Evolutionary conservation across 352 stramenopile genomes (phyloP).

Genomic region (Pythium monospermum): DNA sequence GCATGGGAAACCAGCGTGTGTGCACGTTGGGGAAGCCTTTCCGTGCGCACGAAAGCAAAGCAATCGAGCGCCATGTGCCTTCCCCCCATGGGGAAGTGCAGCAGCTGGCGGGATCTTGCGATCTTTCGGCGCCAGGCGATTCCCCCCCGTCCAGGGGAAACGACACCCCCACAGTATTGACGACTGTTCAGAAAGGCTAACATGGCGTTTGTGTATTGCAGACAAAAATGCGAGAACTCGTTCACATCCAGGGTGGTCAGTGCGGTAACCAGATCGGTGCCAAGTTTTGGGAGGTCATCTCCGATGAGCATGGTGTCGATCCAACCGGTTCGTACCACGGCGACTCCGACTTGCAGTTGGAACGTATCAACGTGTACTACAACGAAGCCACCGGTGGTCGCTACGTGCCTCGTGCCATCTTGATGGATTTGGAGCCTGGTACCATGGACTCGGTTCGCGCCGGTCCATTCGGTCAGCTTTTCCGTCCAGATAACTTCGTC

Average conservation of each 20-base stretch:
- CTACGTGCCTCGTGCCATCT: constrained; percentile 97
- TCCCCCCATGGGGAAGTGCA: no score
- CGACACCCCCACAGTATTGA: no score
- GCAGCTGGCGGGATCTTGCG: constrained; percentile 20
- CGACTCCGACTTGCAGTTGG: constrained; percentile 95
- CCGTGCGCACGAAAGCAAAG: no score
- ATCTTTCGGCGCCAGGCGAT: constrained; percentile 11
- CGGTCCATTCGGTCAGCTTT: constrained; percentile 95
- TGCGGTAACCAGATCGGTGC: constrained; percentile 98
- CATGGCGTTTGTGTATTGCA: constrained; percentile 22
- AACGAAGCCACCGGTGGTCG: constrained; percentile 96
- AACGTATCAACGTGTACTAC: constrained; percentile 99
- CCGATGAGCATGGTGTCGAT: constrained; percentile 94
- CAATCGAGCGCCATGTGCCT: no score
- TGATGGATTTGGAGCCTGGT: constrained; percentile 98
- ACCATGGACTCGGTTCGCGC: constrained; percentile 99
- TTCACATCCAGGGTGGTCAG: constrained; percentile 98
- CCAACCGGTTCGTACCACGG: constrained; percentile 91
- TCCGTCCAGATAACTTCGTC: constrained; percentile 99
- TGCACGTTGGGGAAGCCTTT: no score
- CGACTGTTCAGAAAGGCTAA: constrained; percentile 1
- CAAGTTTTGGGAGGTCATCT: constrained; percentile 98
- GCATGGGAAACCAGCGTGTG: constrained; percentile 1
- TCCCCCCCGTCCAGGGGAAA: constrained; percentile 3
- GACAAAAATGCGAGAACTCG: constrained; percentile 92